Conservation (phyloP, 352 stramenopile genomes). For the Globisporangium viniferum region DNA sequence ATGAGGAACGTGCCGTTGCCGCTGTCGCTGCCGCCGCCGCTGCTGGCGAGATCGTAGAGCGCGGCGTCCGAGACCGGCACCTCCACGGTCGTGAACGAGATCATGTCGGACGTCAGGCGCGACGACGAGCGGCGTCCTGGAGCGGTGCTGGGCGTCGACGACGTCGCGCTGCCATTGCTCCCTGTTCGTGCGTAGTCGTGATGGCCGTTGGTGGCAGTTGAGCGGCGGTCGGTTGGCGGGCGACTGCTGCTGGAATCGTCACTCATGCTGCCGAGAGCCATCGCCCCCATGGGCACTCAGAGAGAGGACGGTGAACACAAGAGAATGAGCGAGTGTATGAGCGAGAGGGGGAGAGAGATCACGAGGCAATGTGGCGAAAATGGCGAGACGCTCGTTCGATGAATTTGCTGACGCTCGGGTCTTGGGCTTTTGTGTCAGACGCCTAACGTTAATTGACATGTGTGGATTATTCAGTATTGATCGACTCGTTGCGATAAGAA, state of each 20-base stretch:
- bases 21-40: slow-evolving; percentile 1
- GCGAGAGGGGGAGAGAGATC: not conserved
- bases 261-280: not conserved
- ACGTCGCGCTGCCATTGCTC: not conserved
- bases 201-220: not conserved
- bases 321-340: not conserved
- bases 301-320: too few relatives aligned
- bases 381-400: not conserved
- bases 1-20: not conserved
- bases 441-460: not conserved
- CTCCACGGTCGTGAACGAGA: slow-evolving; percentile 42
- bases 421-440: not conserved
- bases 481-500: slow-evolving; percentile 1
- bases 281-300: not conserved
- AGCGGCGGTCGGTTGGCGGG: not conserved
- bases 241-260: not conserved
- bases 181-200: not conserved
- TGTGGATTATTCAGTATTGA: not conserved
- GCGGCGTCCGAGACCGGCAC: slow-evolving; percentile 17
- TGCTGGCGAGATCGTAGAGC: slow-evolving; percentile 7
- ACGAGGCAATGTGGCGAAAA: not conserved
- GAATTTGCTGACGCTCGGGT: not conserved
- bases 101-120: slow-evolving; percentile 47
- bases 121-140: slow-evolving; percentile 6
- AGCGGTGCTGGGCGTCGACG: slow-evolving; percentile 3